Conservation (phyloP, 192 early-diverging fungal genomes). For the Jimgerdemannia lactiflua region DNA sequence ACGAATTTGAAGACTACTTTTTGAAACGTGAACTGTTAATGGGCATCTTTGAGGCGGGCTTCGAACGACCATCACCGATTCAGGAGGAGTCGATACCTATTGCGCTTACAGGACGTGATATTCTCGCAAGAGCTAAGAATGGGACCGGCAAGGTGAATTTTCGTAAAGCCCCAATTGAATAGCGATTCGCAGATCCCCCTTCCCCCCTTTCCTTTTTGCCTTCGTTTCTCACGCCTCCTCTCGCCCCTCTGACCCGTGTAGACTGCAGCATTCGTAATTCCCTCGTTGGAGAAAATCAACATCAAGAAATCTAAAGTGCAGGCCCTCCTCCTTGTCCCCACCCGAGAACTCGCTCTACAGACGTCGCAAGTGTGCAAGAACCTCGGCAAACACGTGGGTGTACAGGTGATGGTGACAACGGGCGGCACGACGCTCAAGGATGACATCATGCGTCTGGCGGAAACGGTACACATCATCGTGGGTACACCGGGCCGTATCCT, state of each 20-base stretch:
- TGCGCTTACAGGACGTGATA: constrained; percentile 92
- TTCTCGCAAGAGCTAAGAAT: constrained; percentile 96
- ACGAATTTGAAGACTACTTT: constrained; percentile 99
- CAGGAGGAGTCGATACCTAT: constrained; percentile 99
- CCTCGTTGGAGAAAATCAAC: constrained; percentile 92
- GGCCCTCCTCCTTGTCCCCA: constrained; percentile 92
- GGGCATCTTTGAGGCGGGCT: constrained; percentile 99
- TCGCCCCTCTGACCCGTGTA: too few species aligned
- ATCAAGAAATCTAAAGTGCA: constrained; percentile 85
- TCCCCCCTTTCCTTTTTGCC: constrained; percentile 11
- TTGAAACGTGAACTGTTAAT: constrained; percentile 95
- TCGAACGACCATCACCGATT: constrained; percentile 96
- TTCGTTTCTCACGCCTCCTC: background rate
- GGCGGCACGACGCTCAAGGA: constrained; percentile 98
- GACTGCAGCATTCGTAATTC: constrained; percentile 97
- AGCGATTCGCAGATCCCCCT: too few species aligned
- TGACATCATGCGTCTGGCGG: constrained; percentile 93
- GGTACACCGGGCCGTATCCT: constrained; percentile 97
- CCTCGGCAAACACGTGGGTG: constrained; percentile 92
- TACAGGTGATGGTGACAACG: constrained; percentile 99
- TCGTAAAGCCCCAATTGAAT: too few species aligned
- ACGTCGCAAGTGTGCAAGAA: constrained; percentile 99
- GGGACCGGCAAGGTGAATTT: constrained; percentile 76
- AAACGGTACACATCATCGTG: constrained; percentile 95
- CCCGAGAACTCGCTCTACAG: constrained; percentile 96